Evolutionary conservation across 805 yeast species (phyloP), one percentile per base, ranked within the genome.

Genomic region (Sungouiozyma ichnusensis): DNA sequence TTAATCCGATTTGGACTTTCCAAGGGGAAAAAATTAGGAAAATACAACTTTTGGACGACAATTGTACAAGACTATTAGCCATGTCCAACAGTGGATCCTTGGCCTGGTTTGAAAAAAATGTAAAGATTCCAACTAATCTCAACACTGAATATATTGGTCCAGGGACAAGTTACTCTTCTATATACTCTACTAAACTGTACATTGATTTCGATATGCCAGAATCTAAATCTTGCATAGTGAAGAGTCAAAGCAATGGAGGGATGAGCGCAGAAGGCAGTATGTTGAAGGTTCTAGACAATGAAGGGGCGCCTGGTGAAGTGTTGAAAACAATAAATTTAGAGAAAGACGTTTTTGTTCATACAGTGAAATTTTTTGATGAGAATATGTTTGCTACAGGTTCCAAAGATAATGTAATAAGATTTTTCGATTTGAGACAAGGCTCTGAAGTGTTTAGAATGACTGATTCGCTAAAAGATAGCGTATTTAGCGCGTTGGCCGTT

Each of bases 51-150:
- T 33, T 52, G 32, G 46, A 51, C 15, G 43, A 39, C 16, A 50
- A 44, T 20, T 54, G 48, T 13, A 65, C 68, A 20, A 62, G 62
- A n/a, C 45, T 53, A 11, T 36, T 60, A 17, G 60, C 51, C n/a
- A 44, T 60, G 48, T 46, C 62, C 2, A 34, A 44, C 1, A 49
- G 38, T 36, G 65, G 63, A n/a, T 52, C 62, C 11, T 35, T 60
- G 16, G 62, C 54, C n/a, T 57, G 63, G 62, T 59, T 59, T 39
- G 48, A 51, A 20, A 55, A 54, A 14, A 56, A 47, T 3, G 38
- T 48, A 27, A 53, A 48, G 24, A 47, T 44, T 2, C 63, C 64
- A 4, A 47, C 51, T 8, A 48, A 53, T 38, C 42, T 47, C n/a
- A 47, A 50, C 40, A 53, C 16, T 6, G 57, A 11, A 20, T 15